Evolutionary conservation across 345 rosid genomes (phyloP).

Genomic region (Theobroma cacao): DNA sequence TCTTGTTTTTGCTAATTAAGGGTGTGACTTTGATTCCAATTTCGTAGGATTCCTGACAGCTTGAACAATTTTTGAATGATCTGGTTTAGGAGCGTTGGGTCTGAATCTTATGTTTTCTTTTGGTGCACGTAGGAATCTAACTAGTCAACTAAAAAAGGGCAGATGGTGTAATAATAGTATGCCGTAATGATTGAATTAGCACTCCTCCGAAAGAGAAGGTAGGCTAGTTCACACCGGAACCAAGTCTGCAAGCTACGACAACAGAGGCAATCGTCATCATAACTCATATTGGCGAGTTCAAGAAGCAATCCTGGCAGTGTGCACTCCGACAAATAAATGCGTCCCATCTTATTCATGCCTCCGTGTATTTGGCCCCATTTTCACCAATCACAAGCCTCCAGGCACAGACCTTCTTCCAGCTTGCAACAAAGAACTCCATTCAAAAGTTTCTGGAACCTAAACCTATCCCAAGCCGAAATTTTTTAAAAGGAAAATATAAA

Average conservation of each 20-base stretch:
- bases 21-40: no score
- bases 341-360: neutral
- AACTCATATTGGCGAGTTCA: neutral
- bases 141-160: no score
- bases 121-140: no score
- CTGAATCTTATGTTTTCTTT: no score
- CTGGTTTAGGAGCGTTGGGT: no score
- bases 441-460: neutral
- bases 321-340: neutral
- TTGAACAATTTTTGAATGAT: no score
- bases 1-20: no score
- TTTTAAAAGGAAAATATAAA: no score
- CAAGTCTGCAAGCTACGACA: neutral
- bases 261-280: neutral
- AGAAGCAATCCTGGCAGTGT: neutral
- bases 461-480: no score
- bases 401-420: neutral
- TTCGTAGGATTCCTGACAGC: no score
- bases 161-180: no score
- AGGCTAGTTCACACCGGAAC: neutral
- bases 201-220: neutral
- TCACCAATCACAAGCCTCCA: slow-evolving; percentile 7
- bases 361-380: neutral
- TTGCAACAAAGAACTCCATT: neutral
- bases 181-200: no score